These are phyloP conservation scores for Aspergillus kassunensis DNA, from an alignment of 495 filamentous ascomycete species.

Conservation along the genomic window DNA sequence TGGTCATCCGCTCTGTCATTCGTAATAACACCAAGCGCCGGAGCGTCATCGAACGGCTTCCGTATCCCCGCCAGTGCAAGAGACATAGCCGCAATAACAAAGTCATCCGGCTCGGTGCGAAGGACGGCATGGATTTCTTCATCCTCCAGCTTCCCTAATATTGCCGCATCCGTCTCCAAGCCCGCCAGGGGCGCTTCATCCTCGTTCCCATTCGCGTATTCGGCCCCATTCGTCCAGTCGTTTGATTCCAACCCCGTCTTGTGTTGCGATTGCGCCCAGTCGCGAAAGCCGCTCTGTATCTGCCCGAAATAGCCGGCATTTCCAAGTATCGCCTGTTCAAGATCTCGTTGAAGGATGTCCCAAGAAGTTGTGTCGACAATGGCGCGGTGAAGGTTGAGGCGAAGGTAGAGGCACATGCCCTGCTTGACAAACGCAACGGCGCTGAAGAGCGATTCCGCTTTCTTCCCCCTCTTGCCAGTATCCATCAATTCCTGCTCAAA, in stretches of 20 bases:
- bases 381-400: conserved; percentile 6
- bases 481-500: background rate
- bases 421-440: conserved; percentile 1
- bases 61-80: background rate
- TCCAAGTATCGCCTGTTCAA: background rate
- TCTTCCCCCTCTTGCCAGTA: background rate
- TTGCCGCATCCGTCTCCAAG: background rate
- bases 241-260: background rate
- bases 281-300: background rate
- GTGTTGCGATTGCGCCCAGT: background rate
- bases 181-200: background rate
- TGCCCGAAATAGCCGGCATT: background rate
- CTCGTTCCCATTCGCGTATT: background rate
- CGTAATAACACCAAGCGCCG: background rate
- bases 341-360: background rate
- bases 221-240: too few relatives aligned
- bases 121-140: background rate
- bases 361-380: conserved; percentile 7
- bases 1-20: background rate
- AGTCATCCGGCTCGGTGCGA: conserved; percentile 5
- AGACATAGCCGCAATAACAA: background rate
- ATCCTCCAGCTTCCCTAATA: background rate
- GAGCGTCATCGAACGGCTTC: background rate
- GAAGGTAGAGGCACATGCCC: conserved; percentile 11
- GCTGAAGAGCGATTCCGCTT: background rate